Conservation (phyloP, 148 eudicot genomes). For the Nepenthes mirabilis region DNA sequence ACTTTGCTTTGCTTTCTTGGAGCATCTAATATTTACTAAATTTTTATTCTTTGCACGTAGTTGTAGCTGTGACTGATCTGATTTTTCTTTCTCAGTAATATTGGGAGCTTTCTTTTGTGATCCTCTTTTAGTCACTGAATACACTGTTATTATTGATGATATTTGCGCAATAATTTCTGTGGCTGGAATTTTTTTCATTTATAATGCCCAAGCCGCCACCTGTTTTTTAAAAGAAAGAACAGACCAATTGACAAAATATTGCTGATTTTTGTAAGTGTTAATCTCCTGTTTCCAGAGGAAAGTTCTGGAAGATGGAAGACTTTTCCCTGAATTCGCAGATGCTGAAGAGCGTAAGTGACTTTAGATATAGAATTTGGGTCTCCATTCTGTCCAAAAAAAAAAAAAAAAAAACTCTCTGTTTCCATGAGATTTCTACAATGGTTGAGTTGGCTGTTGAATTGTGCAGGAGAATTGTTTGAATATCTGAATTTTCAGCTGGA, state of each 20-base stretch:
- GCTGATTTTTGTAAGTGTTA: not conserved
- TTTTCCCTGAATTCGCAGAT: conserved; percentile 81
- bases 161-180: too few relatives aligned
- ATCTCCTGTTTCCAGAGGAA: conserved; percentile 36
- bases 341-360: conserved; percentile 57
- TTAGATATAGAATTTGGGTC: not conserved
- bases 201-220: too few relatives aligned
- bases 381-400: not conserved
- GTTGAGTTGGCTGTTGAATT: conserved; percentile 5
- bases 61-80: too few relatives aligned
- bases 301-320: conserved; percentile 67
- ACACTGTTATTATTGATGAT: too few relatives aligned
- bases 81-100: too few relatives aligned
- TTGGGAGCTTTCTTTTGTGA: too few relatives aligned
- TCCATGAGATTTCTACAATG: not conserved
- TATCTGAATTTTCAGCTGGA: conserved; percentile 60
- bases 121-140: too few relatives aligned
- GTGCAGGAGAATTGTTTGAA: conserved; percentile 72
- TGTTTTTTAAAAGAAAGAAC: not conserved
- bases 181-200: too few relatives aligned
- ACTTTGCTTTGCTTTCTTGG: too few relatives aligned
- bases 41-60: too few relatives aligned
- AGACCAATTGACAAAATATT: not conserved
- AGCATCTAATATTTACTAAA: too few relatives aligned
- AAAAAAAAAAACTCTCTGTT: not conserved